Conservation (phyloP, 106 monocot genomes). For the Dendrobium chrysotoxum region DNA sequence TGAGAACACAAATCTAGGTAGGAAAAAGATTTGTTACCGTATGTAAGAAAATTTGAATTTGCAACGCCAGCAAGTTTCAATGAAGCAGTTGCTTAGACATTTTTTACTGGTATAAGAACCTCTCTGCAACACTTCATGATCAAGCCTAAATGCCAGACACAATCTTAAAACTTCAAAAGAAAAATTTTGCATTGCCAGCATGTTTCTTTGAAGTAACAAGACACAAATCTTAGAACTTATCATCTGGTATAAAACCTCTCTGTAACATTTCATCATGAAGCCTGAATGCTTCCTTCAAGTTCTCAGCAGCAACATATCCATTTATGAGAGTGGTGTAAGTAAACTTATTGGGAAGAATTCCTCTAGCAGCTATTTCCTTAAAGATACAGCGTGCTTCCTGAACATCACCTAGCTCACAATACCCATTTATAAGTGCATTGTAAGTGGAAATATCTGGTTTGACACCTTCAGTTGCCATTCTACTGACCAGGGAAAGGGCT, state of each 20-base stretch:
- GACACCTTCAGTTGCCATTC: conserved; percentile 57
- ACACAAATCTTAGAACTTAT: conserved; percentile 28
- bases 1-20: neutral
- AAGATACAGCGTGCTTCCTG: conserved; percentile 52
- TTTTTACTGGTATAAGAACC: too few species aligned
- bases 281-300: conserved; percentile 71
- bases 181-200: neutral
- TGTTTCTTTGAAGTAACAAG: neutral
- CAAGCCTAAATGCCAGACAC: neutral
- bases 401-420: conserved; percentile 52
- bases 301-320: conserved; percentile 56
- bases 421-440: conserved; percentile 64
- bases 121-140: neutral
- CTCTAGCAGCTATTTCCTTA: conserved; percentile 39
- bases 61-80: neutral
- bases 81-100: too few species aligned
- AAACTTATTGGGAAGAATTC: conserved; percentile 59
- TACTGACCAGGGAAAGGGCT: conserved; percentile 46
- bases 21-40: neutral
- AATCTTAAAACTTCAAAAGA: neutral
- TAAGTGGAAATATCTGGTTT: conserved; percentile 60
- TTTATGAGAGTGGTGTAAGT: conserved; percentile 78
- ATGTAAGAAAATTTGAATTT: neutral
- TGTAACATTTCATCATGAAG: conserved; percentile 93
- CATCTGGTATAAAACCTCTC: conserved; percentile 66